These are phyloP conservation scores for Penicillium goetzii DNA, from an alignment of 495 filamentous ascomycete genomes.

Conservation along the genomic window DNA sequence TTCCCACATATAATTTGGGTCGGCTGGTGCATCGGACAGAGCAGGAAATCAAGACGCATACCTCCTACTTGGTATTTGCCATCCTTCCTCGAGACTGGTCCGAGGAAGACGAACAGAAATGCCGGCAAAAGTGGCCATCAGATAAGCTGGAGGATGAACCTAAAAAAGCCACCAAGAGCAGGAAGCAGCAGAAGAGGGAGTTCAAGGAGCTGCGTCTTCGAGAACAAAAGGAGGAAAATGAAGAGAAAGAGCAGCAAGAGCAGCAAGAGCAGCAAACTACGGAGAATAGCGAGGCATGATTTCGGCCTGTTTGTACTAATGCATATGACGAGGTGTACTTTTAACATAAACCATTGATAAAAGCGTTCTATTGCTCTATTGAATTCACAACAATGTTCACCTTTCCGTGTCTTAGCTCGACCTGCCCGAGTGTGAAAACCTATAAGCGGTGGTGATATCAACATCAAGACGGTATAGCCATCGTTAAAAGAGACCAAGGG, in stretches of 20 bases:
- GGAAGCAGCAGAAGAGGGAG: conserved; percentile 57
- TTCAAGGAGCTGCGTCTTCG: conserved; percentile 26
- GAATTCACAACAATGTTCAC: not conserved
- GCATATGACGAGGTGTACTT: conserved; percentile 19
- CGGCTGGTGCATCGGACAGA: conserved; percentile 78
- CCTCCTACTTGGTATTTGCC: conserved; percentile 93
- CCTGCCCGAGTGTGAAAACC: not conserved
- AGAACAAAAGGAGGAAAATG: conserved; percentile 49
- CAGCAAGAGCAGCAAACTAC: conserved; percentile 16
- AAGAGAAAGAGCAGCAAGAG: conserved; percentile 18
- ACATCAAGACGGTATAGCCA: too few species aligned
- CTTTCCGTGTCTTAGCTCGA: not conserved
- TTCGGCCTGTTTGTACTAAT: conserved; percentile 4
- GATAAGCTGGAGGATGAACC: conserved; percentile 32
- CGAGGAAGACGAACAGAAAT: conserved; percentile 76
- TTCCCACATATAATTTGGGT: conserved; percentile 61
- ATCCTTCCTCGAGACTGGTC: conserved; percentile 83
- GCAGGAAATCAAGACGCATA: conserved; percentile 90
- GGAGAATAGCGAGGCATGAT: conserved; percentile 22
- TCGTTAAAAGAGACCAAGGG: too few species aligned
- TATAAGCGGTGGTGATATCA: not conserved
- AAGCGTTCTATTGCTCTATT: conserved; percentile 7
- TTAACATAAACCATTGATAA: conserved; percentile 13
- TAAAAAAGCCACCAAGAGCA: conserved; percentile 47
- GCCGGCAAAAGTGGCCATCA: conserved; percentile 63